Conservation (phyloP, 2,329 filamentous ascomycete species). For the Triangularia setosa region DNA sequence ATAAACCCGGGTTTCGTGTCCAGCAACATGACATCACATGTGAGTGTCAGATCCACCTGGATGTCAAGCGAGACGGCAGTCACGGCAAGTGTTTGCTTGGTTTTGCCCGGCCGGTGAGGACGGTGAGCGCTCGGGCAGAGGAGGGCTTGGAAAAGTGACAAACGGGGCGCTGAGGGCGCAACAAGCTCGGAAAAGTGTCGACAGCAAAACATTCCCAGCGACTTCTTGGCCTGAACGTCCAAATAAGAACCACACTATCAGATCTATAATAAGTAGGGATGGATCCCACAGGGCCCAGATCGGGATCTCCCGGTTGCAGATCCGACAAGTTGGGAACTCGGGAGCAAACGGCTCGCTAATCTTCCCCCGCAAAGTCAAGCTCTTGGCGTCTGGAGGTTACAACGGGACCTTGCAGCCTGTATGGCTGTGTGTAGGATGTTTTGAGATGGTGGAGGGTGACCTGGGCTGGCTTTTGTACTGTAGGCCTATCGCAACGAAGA, state of each 20-base stretch:
- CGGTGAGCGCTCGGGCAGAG: neutral
- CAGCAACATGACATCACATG: slow-evolving; percentile 20
- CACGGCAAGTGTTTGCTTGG: neutral
- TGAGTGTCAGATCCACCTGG: neutral
- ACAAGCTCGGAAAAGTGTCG: neutral
- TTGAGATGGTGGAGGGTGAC: slow-evolving; percentile 7
- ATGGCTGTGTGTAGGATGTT: neutral
- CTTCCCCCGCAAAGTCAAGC: slow-evolving; percentile 20
- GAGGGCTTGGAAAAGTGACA: neutral
- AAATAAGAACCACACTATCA: neutral
- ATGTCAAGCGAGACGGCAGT: slow-evolving; percentile 4
- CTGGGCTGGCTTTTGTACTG: neutral
- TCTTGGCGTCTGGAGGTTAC: slow-evolving; percentile 21
- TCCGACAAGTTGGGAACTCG: slow-evolving; percentile 14
- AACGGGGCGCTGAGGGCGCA: neutral
- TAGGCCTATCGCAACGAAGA: slow-evolving; percentile 10
- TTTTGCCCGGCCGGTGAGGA: neutral
- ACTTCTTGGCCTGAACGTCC: neutral
- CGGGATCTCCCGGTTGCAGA: slow-evolving; percentile 10
- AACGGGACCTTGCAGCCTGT: slow-evolving; percentile 17
- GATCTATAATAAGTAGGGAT: neutral
- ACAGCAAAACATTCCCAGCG: neutral
- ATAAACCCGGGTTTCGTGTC: slow-evolving; percentile 11
- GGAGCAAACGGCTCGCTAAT: slow-evolving; percentile 22
- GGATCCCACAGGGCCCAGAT: neutral